A percentile compares a stretch with the other conserved stretches of the same genome.
phyloP scores from a whole-genome alignment of 2,329 filamentous ascomycete species.

The Apiospora phragmitis region DNA sequence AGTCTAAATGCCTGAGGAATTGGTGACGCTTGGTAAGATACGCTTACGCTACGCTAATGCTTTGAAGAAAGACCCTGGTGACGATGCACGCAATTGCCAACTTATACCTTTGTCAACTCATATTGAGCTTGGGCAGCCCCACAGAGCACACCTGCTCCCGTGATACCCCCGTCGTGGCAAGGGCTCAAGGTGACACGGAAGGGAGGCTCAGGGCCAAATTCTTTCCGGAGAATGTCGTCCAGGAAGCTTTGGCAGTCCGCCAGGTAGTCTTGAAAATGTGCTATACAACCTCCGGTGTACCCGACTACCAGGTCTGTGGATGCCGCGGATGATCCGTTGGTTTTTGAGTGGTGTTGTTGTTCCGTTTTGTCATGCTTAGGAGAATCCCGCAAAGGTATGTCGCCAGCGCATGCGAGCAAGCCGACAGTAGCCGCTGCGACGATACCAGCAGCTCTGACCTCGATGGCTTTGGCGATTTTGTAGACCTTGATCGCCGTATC shows the following conservation, averaged over 20 bases:
- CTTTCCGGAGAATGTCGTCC: slow-evolving; percentile 49
- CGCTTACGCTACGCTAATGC: slow-evolving; percentile 5
- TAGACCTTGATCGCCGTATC: slow-evolving; percentile 61
- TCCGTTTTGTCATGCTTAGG: slow-evolving; percentile 9
- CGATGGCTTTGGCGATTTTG: slow-evolving; percentile 68
- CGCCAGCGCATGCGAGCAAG: slow-evolving; percentile 66
- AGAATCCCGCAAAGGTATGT: slow-evolving; percentile 48
- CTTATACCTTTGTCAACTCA: not conserved
- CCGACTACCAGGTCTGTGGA: slow-evolving; percentile 66
- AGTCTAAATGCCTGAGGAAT: not conserved
- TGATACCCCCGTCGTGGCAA: slow-evolving; percentile 63
- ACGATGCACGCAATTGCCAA: not conserved
- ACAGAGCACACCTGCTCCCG: slow-evolving; percentile 61
- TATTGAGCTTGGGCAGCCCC: slow-evolving; percentile 37
- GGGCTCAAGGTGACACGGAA: slow-evolving; percentile 51
- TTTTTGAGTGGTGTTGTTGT: slow-evolving; percentile 12
- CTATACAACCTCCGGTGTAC: slow-evolving; percentile 78
- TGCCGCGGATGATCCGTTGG: slow-evolving; percentile 12
- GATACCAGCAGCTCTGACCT: slow-evolving; percentile 71
- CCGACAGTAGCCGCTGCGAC: slow-evolving; percentile 73
- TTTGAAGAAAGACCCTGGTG: not conserved
- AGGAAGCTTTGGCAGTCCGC: slow-evolving; percentile 69
- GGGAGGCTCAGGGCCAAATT: slow-evolving; percentile 37
- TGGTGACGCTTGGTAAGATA: not conserved
- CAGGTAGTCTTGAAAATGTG: slow-evolving; percentile 75